phyloP scores from a whole-genome alignment of 2,329 filamentous ascomycete genomes.

The Diaporthe velutina region DNA sequence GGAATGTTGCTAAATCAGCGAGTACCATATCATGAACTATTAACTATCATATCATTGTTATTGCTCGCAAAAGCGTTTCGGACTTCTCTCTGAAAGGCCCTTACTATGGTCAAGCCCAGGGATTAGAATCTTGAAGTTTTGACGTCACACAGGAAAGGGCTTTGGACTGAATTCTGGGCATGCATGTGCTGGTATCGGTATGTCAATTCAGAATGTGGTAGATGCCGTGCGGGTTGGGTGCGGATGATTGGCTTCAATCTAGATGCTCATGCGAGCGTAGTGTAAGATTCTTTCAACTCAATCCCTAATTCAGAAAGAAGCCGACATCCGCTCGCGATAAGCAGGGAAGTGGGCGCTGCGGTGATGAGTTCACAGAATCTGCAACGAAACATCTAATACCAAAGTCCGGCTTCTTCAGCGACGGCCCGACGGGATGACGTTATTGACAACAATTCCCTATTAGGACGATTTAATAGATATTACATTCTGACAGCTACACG shows the following conservation, averaged over 20 bases:
- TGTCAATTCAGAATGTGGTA: constrained; percentile 3
- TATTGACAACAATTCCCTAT: background rate
- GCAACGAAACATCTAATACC: background rate
- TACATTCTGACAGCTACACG: too few relatives aligned
- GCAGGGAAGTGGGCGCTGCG: background rate
- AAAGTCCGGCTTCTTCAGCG: background rate
- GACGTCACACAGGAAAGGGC: background rate
- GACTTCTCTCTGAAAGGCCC: background rate
- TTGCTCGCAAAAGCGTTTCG: too few relatives aligned
- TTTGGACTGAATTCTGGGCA: background rate
- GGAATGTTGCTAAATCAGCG: too few relatives aligned
- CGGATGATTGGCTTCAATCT: background rate
- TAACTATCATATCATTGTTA: too few relatives aligned
- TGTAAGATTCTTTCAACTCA: background rate
- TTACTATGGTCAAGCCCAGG: background rate
- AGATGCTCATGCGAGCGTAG: background rate
- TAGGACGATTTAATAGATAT: too few relatives aligned
- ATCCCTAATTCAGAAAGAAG: background rate
- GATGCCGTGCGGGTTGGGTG: background rate
- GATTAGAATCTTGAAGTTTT: background rate
- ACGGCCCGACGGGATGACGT: background rate
- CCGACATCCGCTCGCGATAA: background rate
- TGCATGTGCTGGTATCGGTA: background rate
- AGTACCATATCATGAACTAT: too few relatives aligned
- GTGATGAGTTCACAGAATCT: background rate